Evolutionary conservation across 352 stramenopile species (phyloP), one percentile per base, ranked within the genome.

Genomic region (Poterioochromonas sp.): DNA sequence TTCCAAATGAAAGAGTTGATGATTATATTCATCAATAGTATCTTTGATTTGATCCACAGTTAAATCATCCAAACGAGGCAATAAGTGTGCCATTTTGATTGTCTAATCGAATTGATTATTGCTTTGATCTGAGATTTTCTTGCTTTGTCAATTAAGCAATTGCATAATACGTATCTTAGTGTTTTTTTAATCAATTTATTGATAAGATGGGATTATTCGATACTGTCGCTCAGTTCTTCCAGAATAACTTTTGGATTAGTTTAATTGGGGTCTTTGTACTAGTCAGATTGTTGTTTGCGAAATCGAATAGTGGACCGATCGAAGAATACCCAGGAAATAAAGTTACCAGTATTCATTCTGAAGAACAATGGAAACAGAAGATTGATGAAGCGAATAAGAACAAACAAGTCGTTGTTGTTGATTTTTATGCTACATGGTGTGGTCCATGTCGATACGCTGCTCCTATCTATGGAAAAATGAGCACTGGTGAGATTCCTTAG

Each of bases 371-470:
- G 34, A 22, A 71, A 44, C 12, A 71, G 32, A 8, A 41, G 41
- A 29, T 71, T 44, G 12, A 8, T 22, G 15, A 29, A 58, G 65
- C 65, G 51, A 74, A 53, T n/a, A 39, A n/a, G 32, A 39, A 74
- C 0, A 74, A 35, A 26, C 12, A 32, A 26, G 8, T 74, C 0
- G 65, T 74, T 39, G 40, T 74, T 34, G n/a, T 54, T 54, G 65
- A 74, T 37, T 74, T 74, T 74, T 74, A 74, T 39, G 65, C 65
- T 3, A 35, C 29, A n/a, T 74, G 65, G 65, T 74, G 65, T 54
- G 37, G 37, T n/a, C 65, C 65, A 26, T 74, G 65, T 37, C 5
- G 41, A 29, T 29, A 35, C 8, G 65, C 65, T 39, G 35, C 65
- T 51, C 65, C 65, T 26, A 40, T n/a, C 15, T 74, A 39, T 35